Evolutionary conservation across 1,284 basidiomycete species (phyloP), one percentile per base, ranked within the genome.

Genomic region (Cutaneotrichosporon mucoides): DNA sequence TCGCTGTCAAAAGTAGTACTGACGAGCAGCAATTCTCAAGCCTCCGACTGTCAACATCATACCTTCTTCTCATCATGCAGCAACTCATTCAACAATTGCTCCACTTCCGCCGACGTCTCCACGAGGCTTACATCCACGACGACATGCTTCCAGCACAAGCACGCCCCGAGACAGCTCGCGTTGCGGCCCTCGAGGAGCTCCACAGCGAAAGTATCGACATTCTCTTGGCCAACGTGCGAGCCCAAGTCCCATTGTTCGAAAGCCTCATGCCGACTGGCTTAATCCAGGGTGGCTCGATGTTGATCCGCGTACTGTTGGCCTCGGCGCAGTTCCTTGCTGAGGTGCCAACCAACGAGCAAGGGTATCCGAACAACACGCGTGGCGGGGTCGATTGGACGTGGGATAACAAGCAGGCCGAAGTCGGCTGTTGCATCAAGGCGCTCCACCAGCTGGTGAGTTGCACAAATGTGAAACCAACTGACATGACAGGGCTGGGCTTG

Each of bases 341-440:
- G 42, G 63, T 74, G 2, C 73, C 73, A 1, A 68, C 66, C n/a
- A 69, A 70, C 40, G 73, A 74, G 53, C 73, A 74, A 45, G 71
- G 71, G 0, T 74, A 74, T 51, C 71, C 73, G 2, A 42, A 41
- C 41, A 51, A 66, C 49, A 71, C 72, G 66, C 67, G 63, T 13
- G 73, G 71, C 13, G 73, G 73, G 6, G 52, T 48, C 15, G 71
- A 66, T 6, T 75, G 73, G 73, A 73, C 73, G 2, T 75, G 73
- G 73, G 61, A 63, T 9, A 55, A 60, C 12, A 75, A 75, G 56
- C 68, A 69, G 57, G 45, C 53, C 12, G 66, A 69, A 33, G 59
- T 75, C 4, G 51, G 56, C 2, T 12, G 35, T 7, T 72, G 68
- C 50, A 42, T 68, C 8, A 68, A 71, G 12, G 68, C 66, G 1